Conservation (phyloP, 257 asterid species). For the Solanum dulcamara region DNA sequence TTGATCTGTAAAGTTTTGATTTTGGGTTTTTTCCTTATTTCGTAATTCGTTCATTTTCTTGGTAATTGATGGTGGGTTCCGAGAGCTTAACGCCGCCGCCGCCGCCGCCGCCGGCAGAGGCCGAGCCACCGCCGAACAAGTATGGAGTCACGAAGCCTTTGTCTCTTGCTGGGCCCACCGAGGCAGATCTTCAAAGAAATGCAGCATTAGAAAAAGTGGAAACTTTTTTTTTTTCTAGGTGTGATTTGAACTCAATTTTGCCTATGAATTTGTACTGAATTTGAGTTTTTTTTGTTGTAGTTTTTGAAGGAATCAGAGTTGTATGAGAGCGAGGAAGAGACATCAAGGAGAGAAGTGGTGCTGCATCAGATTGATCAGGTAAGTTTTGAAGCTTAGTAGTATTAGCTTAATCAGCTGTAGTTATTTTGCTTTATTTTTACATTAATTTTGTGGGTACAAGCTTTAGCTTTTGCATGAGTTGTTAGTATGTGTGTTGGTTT, state of each 20-base stretch:
- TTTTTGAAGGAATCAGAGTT: slow-evolving; percentile 4
- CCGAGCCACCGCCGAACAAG: neutral
- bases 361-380: slow-evolving; percentile 6
- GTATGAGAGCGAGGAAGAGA: slow-evolving; percentile 9
- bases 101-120: neutral
- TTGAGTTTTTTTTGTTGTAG: neutral
- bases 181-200: slow-evolving; percentile 11
- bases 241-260: neutral
- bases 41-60: neutral
- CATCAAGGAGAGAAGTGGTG: slow-evolving; percentile 7
- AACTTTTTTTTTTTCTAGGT: neutral
- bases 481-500: neutral
- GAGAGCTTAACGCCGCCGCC: slow-evolving; percentile 1
- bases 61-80: slow-evolving; percentile 2
- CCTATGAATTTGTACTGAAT: neutral
- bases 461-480: neutral
- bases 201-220: slow-evolving; percentile 4
- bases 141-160: slow-evolving; percentile 11
- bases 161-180: slow-evolving; percentile 15
- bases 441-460: neutral
- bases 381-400: neutral
- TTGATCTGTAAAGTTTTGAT: neutral
- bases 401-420: neutral
- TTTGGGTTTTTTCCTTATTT: neutral
- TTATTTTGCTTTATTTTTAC: neutral